phyloP scores from a whole-genome alignment of 208 protist species.

The Leishmania tarentolae region DNA sequence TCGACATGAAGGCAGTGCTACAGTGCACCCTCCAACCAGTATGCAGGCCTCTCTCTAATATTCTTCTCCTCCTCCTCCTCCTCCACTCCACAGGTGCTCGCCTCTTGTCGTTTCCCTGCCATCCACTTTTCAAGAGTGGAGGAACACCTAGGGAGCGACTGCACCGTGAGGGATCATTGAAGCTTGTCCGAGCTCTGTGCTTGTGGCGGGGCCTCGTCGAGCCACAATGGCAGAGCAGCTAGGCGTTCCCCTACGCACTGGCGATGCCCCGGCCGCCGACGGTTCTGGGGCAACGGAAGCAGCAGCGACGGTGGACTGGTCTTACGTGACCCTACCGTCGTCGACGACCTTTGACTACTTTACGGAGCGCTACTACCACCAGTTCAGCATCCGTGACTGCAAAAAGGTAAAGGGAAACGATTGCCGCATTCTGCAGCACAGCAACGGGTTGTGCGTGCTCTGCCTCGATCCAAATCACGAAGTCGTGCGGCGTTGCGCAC shows the following conservation, averaged over 20 bases:
- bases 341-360: constrained; percentile 77
- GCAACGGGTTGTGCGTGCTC: constrained; percentile 82
- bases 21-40: not conserved
- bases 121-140: not conserved
- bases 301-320: constrained; percentile 14
- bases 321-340: constrained; percentile 25
- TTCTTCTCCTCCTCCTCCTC: not conserved
- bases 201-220: not conserved
- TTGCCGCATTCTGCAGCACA: constrained; percentile 80
- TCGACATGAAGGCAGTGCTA: not conserved
- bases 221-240: not conserved
- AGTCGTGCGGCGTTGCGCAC: constrained; percentile 23
- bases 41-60: not conserved
- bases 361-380: constrained; percentile 80
- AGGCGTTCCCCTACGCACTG: not conserved
- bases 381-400: constrained; percentile 69
- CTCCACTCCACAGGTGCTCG: not conserved
- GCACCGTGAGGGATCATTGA: not conserved
- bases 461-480: constrained; percentile 76
- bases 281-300: not conserved
- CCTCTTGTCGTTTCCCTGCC: not conserved
- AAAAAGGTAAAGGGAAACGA: constrained; percentile 73
- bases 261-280: not conserved
- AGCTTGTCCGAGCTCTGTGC: not conserved
- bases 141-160: no score